Evolutionary conservation across 257 asterid species (phyloP).

Genomic region (Nicotiana benthamiana): DNA sequence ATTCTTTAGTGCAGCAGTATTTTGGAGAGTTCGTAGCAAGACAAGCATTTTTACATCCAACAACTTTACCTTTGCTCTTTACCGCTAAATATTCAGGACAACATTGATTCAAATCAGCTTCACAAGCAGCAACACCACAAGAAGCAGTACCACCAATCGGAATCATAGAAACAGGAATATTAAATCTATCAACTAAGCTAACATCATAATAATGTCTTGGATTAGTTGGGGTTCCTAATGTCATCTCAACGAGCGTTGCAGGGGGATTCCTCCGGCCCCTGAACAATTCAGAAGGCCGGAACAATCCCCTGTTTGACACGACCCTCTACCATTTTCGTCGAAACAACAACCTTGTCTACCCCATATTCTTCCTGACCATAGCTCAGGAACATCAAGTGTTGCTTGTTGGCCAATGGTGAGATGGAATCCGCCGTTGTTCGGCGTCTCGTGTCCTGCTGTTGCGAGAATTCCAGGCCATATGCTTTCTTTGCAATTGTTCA

Average conservation of each 20-base stretch:
- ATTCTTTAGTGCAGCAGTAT: constrained; percentile 54
- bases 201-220: constrained; percentile 65
- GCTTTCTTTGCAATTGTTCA: constrained; percentile 58
- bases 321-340: constrained; percentile 38
- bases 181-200: constrained; percentile 78
- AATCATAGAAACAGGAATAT: constrained; percentile 56
- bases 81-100: constrained; percentile 53
- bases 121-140: constrained; percentile 71
- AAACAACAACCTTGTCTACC: constrained; percentile 68
- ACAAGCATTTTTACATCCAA: constrained; percentile 69
- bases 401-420: constrained; percentile 37
- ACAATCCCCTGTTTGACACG: constrained; percentile 80
- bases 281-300: constrained; percentile 42
- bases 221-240: constrained; percentile 43
- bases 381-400: constrained; percentile 36
- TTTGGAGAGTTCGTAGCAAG: constrained; percentile 35
- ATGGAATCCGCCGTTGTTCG: constrained; percentile 51
- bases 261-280: constrained; percentile 56
- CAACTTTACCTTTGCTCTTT: constrained; percentile 32
- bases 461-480: constrained; percentile 82
- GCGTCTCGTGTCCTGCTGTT: constrained; percentile 44
- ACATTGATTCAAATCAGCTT: constrained; percentile 44
- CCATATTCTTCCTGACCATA: constrained; percentile 88
- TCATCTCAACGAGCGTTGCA: constrained; percentile 71
- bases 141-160: constrained; percentile 42